Percentiles rank a stretch among this genome's conserved stretches.
phyloP scores from a whole-genome alignment of 495 filamentous ascomycete species.

The Evansstolkia leycettana region DNA sequence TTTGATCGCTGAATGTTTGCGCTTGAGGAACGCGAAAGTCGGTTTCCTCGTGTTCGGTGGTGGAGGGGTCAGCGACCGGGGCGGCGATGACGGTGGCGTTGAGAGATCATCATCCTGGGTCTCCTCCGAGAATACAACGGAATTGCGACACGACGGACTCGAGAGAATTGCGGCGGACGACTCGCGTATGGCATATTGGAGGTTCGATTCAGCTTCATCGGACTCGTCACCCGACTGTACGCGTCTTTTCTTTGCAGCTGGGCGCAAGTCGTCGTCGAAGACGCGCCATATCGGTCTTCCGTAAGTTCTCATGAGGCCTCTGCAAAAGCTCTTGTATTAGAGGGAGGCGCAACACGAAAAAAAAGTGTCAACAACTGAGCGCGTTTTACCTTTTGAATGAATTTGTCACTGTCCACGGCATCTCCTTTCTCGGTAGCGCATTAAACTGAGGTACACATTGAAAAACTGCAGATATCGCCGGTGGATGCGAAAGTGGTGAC shows the following conservation, averaged over 20 bases:
- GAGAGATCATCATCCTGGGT: conserved; percentile 36
- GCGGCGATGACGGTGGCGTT: conserved; percentile 41
- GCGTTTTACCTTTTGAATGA: conserved; percentile 42
- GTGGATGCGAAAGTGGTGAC: conserved; percentile 2
- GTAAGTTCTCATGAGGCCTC: conserved; percentile 43
- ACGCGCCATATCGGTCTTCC: conserved; percentile 36
- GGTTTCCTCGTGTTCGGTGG: conserved; percentile 44
- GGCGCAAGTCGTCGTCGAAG: conserved; percentile 32
- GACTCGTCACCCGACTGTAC: conserved; percentile 25
- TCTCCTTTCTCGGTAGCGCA: conserved; percentile 17
- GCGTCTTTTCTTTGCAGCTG: conserved; percentile 35
- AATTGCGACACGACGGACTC: conserved; percentile 37
- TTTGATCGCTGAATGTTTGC: conserved; percentile 30
- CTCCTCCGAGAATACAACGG: conserved; percentile 32
- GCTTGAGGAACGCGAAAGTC: conserved; percentile 41
- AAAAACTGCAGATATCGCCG: neutral
- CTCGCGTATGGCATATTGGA: conserved; percentile 37
- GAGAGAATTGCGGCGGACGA: conserved; percentile 37
- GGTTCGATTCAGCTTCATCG: conserved; percentile 34
- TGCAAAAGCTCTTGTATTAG: conserved; percentile 4
- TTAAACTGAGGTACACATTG: neutral
- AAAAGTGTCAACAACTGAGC: neutral
- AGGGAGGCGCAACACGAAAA: neutral
- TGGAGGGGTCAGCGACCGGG: conserved; percentile 41
- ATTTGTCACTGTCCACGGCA: conserved; percentile 47